Base-by-base conservation (phyloP, 148 eudicot genomes). In the Arbutus unedo region DNA sequence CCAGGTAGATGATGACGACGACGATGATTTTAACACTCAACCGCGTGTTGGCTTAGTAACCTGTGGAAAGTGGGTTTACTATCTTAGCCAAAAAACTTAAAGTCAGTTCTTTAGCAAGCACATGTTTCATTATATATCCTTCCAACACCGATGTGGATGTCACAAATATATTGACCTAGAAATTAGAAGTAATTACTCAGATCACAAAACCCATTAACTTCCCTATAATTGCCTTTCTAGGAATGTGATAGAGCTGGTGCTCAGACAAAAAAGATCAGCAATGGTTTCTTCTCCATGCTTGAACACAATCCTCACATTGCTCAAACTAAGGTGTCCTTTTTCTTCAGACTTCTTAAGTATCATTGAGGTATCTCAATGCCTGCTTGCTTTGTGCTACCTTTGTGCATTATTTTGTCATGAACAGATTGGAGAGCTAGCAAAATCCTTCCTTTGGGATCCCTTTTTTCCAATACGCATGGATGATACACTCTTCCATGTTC, bases 371-470 rank as follows among this genome's bases (percentile, higher is more conserved):
- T n/a, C 15, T 75, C 6, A 75, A 44, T 43, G 59, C 41, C 41
- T 76, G 78, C 50, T 76, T 76, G 78, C 16, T 50, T 50, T 23
- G 38, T 51, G 59, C 59, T 73, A 47, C 48, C 6, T 18, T 73
- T 71, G 21, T 71, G 49, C 10, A 73, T 8, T 47, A 47, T 47
- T 38, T 23, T 21, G 41, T 78, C 9, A 10, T 43, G 59, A 49
- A 72, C 82, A 90, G 92, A 82, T 88, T 19, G 87, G 85, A 68
- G 93, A 89, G 75, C 83, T 90, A 68, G 90, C 91, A 49, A 89
- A 84, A 84, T 87, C 82, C 19, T 90, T 87, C 82, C 67, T 89
- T 4, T 87, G 90, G 91, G 87, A 90, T 53, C 86, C 89, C 8
- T 87, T 87, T 81, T 85, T 90, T 56, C 91, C 92, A 0, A 84